These are phyloP conservation scores for Chlorella sp. DNA, from an alignment of 139 green algal genomes.

Conservation along the genomic window DNA sequence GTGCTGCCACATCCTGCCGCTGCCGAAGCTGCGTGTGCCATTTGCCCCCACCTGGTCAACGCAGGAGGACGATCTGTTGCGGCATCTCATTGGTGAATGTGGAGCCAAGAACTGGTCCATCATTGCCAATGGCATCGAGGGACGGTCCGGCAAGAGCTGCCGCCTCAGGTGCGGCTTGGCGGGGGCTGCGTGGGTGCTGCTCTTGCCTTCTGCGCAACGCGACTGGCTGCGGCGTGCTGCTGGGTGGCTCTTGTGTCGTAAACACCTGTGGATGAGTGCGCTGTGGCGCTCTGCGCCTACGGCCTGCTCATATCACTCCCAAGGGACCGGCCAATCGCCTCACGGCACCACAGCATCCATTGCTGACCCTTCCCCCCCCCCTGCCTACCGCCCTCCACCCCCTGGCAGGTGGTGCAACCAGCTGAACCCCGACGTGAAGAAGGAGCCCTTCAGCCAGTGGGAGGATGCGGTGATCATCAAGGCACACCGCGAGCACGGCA, in stretches of 20 bases:
- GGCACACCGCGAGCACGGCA: constrained; percentile 70
- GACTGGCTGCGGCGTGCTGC: neutral
- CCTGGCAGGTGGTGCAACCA: constrained; percentile 85
- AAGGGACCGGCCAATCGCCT: neutral
- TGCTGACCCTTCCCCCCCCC: too few relatives aligned
- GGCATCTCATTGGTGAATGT: constrained; percentile 62
- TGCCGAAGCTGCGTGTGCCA: neutral
- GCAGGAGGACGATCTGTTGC: constrained; percentile 82
- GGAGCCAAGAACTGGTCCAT: constrained; percentile 84
- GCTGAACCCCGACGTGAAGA: constrained; percentile 82
- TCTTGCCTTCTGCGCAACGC: neutral
- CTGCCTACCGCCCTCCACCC: neutral
- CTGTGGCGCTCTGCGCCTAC: too few relatives aligned
- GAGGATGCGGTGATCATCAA: constrained; percentile 80
- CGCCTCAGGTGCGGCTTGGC: constrained; percentile 60
- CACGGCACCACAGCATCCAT: too few relatives aligned
- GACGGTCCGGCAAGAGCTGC: constrained; percentile 87
- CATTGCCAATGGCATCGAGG: constrained; percentile 81
- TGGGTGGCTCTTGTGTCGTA: too few relatives aligned
- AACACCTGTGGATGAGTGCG: too few relatives aligned
- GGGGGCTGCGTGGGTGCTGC: neutral
- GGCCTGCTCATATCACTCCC: neutral
- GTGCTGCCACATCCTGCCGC: neutral
- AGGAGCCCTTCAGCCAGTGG: constrained; percentile 75
- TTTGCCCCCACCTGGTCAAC: neutral